Conservation (phyloP, 2,329 filamentous ascomycete species). For the Pseudocercospora musae region DNA sequence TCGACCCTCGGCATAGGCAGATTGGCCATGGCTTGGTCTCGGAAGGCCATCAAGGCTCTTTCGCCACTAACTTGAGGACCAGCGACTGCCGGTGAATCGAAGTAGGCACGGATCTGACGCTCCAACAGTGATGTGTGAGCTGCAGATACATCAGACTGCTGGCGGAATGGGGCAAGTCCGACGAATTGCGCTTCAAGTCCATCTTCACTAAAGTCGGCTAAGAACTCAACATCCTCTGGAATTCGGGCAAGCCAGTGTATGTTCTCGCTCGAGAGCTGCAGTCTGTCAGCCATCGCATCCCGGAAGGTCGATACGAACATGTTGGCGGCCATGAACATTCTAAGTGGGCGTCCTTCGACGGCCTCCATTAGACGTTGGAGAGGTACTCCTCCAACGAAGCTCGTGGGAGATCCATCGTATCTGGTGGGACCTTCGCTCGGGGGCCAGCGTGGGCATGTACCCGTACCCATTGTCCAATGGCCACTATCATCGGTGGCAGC, state of each 20-base stretch:
- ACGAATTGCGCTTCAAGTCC: background rate
- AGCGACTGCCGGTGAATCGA: background rate
- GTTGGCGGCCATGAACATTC: background rate
- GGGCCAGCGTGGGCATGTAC: background rate
- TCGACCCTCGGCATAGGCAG: background rate
- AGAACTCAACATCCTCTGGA: background rate
- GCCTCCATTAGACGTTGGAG: background rate
- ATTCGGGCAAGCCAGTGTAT: background rate
- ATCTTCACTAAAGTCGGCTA: background rate
- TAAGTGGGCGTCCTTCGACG: background rate
- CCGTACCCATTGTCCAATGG: conserved; percentile 1
- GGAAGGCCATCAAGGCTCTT: background rate
- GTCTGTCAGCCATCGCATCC: background rate
- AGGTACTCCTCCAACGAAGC: background rate
- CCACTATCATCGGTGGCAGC: background rate
- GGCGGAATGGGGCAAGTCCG: background rate
- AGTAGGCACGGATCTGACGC: background rate
- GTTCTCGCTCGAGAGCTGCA: background rate
- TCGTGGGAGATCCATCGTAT: background rate
- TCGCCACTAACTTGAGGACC: background rate
- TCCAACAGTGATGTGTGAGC: background rate
- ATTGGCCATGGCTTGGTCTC: background rate
- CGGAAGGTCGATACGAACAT: background rate
- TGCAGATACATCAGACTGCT: background rate
- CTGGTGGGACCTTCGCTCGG: background rate